A percentile compares a stretch with the other conserved stretches of the same genome.
Evolutionary conservation across 108 stramenopile genomes (phyloP).

Genomic region (Conticribra weissflogii): DNA sequence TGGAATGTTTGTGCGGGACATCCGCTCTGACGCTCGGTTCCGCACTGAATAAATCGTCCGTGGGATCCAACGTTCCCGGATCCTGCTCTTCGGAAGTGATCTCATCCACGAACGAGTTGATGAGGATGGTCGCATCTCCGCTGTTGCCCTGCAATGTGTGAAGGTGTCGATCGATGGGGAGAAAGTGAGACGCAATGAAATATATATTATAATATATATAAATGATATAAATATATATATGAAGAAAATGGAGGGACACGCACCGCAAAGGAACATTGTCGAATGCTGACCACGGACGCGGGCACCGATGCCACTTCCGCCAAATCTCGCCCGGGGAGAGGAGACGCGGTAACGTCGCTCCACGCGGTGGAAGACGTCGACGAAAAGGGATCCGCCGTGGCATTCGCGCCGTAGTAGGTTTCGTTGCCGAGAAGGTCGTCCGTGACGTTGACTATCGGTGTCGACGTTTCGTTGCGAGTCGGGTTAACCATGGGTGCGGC

Average conservation of each 20-base stretch:
- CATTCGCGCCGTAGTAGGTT: no score
- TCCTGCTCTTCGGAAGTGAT: conserved; percentile 2
- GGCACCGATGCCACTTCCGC: no score
- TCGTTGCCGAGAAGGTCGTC: no score
- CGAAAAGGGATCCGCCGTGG: no score
- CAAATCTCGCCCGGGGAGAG: no score
- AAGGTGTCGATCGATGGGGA: background rate
- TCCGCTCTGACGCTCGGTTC: background rate
- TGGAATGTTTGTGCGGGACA: conserved; percentile 19
- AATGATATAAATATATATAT: no score
- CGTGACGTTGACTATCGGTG: background rate
- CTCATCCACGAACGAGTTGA: conserved; percentile 13
- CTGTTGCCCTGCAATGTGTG: conserved; percentile 12
- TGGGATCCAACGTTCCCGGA: conserved; percentile 8
- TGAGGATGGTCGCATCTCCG: conserved; percentile 26
- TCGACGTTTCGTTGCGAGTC: background rate
- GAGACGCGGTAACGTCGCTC: no score
- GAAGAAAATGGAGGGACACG: no score
- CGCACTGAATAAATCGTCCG: conserved; percentile 16
- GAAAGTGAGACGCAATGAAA: background rate
- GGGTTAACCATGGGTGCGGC: background rate
- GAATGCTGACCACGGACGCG: no score
- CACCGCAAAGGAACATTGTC: no score
- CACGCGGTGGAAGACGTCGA: no score
- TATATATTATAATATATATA: no score